Base-by-base conservation (phyloP, 768 basidiomycete genomes). In the Crucibulum laeve region DNA sequence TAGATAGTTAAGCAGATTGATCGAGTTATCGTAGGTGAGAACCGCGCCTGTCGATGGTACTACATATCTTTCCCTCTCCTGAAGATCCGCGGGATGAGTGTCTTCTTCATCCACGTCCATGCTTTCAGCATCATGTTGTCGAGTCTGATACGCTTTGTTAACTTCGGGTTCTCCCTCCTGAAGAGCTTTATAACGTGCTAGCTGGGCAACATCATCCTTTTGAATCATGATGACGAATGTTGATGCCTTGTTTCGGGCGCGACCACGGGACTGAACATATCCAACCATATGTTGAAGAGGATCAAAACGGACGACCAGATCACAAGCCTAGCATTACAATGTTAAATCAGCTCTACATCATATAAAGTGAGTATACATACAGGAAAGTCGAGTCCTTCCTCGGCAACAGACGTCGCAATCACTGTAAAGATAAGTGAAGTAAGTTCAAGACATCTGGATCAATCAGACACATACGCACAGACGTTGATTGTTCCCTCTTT, bases 381-480 rank as follows among this genome's bases (percentile, higher is more conserved):
- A 18, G 85, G 86, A 65, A 95, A 91, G 59, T 95, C 91, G 14
- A 95, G 73, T 0, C 92, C 92, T 67, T 95, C 92, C 61, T 95
- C 92, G 0, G 90, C 92, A 11, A 94, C 90, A 4, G 84, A 82
- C 0, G 90, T 92, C 3, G 90, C 87, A 49, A 93, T 71, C 17
- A 93, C 84, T 82, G 46, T 14, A 25, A 17, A 45, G 30, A 40
- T 30, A 5, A 7, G 37, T 46, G 45, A 25, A 54, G 25, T n/a
- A 25, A 34, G 24, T 7, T 44, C 15, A 8, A 28, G 40, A 7
- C 22, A 13, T 17, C 6, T 37, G 3, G 8, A 35, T 33, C n/a
- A 40, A 30, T 23, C 14, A 51, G 17, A 5, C 25, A 44, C 24
- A 41, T 23, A 37, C 82, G 51, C 57, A 88, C 87, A 64, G 36